Conservation (phyloP, 768 basidiomycete species). For the Royoungia palumana region DNA sequence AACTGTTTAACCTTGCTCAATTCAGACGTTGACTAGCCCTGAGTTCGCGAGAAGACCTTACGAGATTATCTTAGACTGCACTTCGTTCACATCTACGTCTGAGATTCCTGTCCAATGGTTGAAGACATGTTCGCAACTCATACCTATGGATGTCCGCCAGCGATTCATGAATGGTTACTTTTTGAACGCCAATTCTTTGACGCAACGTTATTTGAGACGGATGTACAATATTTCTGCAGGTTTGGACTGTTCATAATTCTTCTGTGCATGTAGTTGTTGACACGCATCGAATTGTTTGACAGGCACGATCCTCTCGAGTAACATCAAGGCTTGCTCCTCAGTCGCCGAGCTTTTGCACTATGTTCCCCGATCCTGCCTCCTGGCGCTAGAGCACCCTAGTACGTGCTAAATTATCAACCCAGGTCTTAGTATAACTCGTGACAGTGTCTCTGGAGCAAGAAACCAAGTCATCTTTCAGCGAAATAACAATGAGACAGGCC, state of each 20-base stretch:
- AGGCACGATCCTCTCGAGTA: constrained; percentile 52
- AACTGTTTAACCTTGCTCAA: not conserved
- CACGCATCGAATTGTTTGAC: not conserved
- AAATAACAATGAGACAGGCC: constrained; percentile 64
- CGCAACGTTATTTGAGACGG: constrained; percentile 71
- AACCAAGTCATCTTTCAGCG: constrained; percentile 46
- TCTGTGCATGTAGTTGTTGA: not conserved
- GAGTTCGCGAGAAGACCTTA: constrained; percentile 49
- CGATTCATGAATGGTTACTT: constrained; percentile 64
- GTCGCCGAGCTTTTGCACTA: constrained; percentile 56
- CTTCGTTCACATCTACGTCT: constrained; percentile 67
- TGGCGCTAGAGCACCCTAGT: constrained; percentile 56
- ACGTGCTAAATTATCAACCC: constrained; percentile 17
- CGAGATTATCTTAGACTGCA: constrained; percentile 81
- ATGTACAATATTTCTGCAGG: constrained; percentile 67
- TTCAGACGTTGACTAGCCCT: constrained; percentile 50
- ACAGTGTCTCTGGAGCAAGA: constrained; percentile 66
- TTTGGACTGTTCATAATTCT: constrained; percentile 17
- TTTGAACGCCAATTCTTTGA: constrained; percentile 68
- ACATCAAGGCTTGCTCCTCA: constrained; percentile 61
- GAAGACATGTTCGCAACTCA: constrained; percentile 71
- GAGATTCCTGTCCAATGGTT: constrained; percentile 82
- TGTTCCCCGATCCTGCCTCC: constrained; percentile 47
- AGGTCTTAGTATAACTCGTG: constrained; percentile 10
- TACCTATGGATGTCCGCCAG: constrained; percentile 64